Conservation (phyloP, 306 rosid genomes). For the Vicia faba region DNA sequence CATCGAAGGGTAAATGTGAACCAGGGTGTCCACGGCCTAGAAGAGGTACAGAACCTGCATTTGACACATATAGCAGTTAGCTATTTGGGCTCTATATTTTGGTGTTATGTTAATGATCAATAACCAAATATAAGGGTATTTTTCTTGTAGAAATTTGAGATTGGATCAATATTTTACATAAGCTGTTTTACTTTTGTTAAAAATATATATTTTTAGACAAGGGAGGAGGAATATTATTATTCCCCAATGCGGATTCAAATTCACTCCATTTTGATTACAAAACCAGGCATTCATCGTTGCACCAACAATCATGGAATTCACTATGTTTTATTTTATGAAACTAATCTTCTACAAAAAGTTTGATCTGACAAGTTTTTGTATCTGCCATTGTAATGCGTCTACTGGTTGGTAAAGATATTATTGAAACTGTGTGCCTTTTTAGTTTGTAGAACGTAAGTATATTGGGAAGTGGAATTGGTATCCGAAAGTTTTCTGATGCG, state of each 20-base stretch:
- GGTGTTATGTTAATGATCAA: conserved; percentile 20
- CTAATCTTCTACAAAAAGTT: conserved; percentile 24
- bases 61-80: conserved; percentile 18
- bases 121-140: conserved; percentile 3
- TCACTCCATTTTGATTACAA: not conserved
- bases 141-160: conserved; percentile 24
- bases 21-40: conserved; percentile 71
- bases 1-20: conserved; percentile 73
- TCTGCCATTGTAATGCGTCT: conserved; percentile 23
- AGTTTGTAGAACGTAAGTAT: conserved; percentile 34
- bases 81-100: conserved; percentile 1
- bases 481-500: conserved; percentile 41
- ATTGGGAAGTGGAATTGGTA: conserved; percentile 31
- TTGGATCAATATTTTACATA: conserved; percentile 19
- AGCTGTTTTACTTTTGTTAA: not conserved
- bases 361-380: conserved; percentile 10
- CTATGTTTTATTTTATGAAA: conserved; percentile 4
- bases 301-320: not conserved
- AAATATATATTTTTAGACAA: not conserved
- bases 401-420: conserved; percentile 24
- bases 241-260: not conserved
- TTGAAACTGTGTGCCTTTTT: conserved; percentile 18
- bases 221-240: not conserved
- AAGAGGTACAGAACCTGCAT: conserved; percentile 68
- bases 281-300: not conserved